Evolutionary conservation across 2,329 filamentous ascomycete species (phyloP).

Genomic region (Paracoccidioides lutzii): DNA sequence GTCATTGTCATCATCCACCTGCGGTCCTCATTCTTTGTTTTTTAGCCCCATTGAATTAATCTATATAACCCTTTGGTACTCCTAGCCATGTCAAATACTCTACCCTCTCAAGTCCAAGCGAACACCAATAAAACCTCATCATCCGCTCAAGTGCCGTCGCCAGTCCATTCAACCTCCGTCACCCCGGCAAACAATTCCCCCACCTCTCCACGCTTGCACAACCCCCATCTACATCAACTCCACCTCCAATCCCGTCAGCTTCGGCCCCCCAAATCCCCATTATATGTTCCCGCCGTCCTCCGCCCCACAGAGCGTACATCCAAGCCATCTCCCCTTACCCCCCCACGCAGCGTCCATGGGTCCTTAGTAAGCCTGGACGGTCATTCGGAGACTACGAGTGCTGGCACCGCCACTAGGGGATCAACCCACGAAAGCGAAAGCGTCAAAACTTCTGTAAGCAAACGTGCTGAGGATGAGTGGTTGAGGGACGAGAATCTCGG

Average conservation of each 20-base stretch:
- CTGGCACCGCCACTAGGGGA: constrained; percentile 25
- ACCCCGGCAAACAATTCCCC: constrained; percentile 43
- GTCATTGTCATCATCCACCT: not conserved
- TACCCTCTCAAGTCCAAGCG: not conserved
- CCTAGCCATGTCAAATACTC: not conserved
- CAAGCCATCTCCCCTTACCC: constrained; percentile 33
- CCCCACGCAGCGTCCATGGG: constrained; percentile 42
- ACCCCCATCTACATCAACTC: constrained; percentile 19
- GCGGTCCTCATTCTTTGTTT: too few species aligned
- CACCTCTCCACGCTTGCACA: constrained; percentile 36
- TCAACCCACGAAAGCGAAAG: constrained; percentile 32
- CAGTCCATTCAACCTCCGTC: constrained; percentile 22
- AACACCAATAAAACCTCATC: not conserved
- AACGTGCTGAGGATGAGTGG: constrained; percentile 41
- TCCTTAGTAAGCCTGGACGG: constrained; percentile 38
- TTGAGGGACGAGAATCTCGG: constrained; percentile 41
- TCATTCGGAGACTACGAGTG: constrained; percentile 7
- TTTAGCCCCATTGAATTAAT: too few species aligned
- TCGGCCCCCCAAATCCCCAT: constrained; percentile 45
- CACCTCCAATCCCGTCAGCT: constrained; percentile 41
- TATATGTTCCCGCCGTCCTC: constrained; percentile 51
- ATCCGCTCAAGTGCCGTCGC: not conserved
- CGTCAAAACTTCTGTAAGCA: constrained; percentile 31
- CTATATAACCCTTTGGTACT: not conserved
- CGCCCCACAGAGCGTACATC: constrained; percentile 45